Evolutionary conservation across 23 red algal genomes (phyloP), one percentile per base, ranked within the genome.

Genomic region (Gracilaria gracilis): DNA sequence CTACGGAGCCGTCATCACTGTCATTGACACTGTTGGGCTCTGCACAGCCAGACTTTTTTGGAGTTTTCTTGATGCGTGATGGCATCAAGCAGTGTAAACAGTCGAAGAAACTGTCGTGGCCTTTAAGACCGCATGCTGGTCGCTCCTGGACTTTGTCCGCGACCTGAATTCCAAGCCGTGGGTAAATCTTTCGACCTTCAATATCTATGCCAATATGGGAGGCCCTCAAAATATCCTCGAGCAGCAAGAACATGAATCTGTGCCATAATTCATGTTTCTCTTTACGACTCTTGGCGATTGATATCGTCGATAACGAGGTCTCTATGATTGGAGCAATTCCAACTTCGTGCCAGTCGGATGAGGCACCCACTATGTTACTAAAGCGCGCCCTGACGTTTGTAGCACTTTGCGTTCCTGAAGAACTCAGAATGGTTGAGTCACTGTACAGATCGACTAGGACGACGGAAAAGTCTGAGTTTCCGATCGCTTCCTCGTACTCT

Each of bases 391-490:
- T 46, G 42, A 67, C 32, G 61, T 67, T 67, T 4, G 25, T 67
- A 31, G 61, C 61, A 67, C 61, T 67, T 14, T 67, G 61, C 61
- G 61, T 67, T 14, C 61, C 61, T 8, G 61, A 67, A 34, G 27
- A 31, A 13, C 61, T 67, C 4, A 67, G 32, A 34, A 13, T 67
- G 61, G 61, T 67, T 4, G 27, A 31, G 13, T 67, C 61, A 14
- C 61, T 67, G 61, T 67, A 67, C 32, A 67, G 13, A 67, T 67
- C 61, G 61, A 67, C 61, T 9, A 67, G 61, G 5, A 67, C 61
- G 4, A 67, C 61, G 27, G 32, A 34, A 31, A 4, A 67, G 27
- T 34, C 61, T 34, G 25, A 9, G 25, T 67, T 13, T 46, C 42
- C 42, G 5, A 67, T 6, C 13, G 25, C 61, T 31, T 34, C 27